Evolutionary conservation across 768 basidiomycete genomes (phyloP).

Genomic region (Boletellus sp.): DNA sequence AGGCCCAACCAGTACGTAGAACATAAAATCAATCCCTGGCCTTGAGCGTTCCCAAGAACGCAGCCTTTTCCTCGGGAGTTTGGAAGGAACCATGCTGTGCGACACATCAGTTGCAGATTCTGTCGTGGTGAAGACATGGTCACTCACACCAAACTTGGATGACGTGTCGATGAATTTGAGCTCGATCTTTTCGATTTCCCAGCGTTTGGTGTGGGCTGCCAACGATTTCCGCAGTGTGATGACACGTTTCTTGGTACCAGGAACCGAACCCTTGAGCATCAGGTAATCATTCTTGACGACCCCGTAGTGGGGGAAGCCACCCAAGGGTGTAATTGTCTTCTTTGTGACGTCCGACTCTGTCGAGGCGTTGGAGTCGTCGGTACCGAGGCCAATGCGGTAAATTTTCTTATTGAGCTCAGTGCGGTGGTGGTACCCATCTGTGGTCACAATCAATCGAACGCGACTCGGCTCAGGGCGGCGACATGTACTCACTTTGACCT

Average conservation of each 20-base stretch:
- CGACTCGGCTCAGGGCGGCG: background rate
- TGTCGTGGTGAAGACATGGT: background rate
- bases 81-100: slow-evolving; percentile 92
- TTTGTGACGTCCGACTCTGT: slow-evolving; percentile 94
- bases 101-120: slow-evolving; percentile 3
- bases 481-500: slow-evolving; percentile 83
- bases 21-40: slow-evolving; percentile 58
- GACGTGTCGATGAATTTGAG: slow-evolving; percentile 99
- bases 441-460: slow-evolving; percentile 6
- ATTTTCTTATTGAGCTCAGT: slow-evolving; percentile 99
- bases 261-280: slow-evolving; percentile 93
- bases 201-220: slow-evolving; percentile 92
- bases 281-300: slow-evolving; percentile 98
- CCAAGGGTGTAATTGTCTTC: slow-evolving; percentile 94
- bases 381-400: slow-evolving; percentile 85
- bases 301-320: slow-evolving; percentile 99
- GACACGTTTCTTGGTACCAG: slow-evolving; percentile 97
- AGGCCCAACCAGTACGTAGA: slow-evolving; percentile 38
- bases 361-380: slow-evolving; percentile 79
- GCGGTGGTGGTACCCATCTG: slow-evolving; percentile 94
- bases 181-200: slow-evolving; percentile 95
- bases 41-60: slow-evolving; percentile 93
- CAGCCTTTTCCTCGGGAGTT: slow-evolving; percentile 92
- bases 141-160: slow-evolving; percentile 90
- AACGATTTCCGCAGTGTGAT: slow-evolving; percentile 96